phyloP scores from a whole-genome alignment of 768 basidiomycete genomes.

The Clitopilus passeckerianus region DNA sequence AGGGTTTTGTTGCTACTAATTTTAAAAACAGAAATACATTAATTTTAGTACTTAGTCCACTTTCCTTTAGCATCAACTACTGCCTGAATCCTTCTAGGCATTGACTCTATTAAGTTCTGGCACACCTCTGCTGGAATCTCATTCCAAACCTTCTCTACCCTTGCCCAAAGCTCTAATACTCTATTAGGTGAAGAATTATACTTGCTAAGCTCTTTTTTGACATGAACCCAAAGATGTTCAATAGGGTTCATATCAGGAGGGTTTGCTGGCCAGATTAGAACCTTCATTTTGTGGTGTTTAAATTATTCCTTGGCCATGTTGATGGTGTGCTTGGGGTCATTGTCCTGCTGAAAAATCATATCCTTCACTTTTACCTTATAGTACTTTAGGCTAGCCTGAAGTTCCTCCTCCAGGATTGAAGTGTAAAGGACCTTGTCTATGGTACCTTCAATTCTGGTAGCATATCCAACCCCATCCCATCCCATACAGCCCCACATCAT shows the following conservation, averaged over 20 bases:
- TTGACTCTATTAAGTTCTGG: too few relatives aligned
- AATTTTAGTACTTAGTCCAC: too few relatives aligned
- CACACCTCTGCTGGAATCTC: too few relatives aligned
- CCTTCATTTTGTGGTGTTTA: slow-evolving; percentile 3
- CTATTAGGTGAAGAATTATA: not conserved
- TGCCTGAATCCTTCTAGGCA: too few relatives aligned
- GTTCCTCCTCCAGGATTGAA: slow-evolving; percentile 14
- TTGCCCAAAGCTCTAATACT: not conserved
- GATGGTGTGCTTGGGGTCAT: slow-evolving; percentile 17
- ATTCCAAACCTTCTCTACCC: too few relatives aligned
- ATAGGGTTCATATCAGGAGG: slow-evolving; percentile 24
- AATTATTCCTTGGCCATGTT: slow-evolving; percentile 10
- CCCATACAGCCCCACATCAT: slow-evolving; percentile 23
- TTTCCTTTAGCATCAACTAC: too few relatives aligned
- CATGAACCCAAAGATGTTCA: slow-evolving; percentile 18
- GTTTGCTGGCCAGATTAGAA: slow-evolving; percentile 2
- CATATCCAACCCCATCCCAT: slow-evolving; percentile 15
- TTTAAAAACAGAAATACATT: too few relatives aligned
- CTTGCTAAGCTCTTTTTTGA: not conserved
- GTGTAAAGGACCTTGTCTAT: slow-evolving; percentile 5
- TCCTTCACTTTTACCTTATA: slow-evolving; percentile 2
- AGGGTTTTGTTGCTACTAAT: too few relatives aligned
- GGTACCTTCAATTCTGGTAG: slow-evolving; percentile 13
- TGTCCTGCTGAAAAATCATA: slow-evolving; percentile 19
- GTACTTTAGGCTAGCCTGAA: slow-evolving; percentile 9